Conservation (phyloP, 2,329 filamentous ascomycete genomes). For the Fusarium irregulare region DNA sequence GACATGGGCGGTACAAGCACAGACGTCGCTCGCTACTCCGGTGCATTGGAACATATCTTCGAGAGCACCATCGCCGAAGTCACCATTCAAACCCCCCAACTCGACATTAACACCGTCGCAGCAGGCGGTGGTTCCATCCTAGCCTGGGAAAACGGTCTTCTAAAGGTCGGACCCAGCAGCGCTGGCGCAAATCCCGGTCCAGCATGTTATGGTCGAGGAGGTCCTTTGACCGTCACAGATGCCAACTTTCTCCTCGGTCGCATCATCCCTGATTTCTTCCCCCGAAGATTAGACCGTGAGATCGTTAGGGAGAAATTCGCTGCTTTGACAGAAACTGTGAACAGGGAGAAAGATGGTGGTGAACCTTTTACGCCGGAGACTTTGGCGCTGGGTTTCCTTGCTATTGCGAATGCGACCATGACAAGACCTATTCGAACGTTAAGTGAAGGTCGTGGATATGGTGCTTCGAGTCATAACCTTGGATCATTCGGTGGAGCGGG, state of each 20-base stretch:
- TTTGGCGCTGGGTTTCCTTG: conserved; percentile 76
- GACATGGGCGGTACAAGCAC: conserved; percentile 72
- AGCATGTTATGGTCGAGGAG: conserved; percentile 76
- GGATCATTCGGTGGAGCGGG: conserved; percentile 52
- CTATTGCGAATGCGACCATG: conserved; percentile 81
- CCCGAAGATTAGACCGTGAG: conserved; percentile 57
- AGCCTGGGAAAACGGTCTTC: conserved; percentile 76
- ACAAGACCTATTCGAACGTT: conserved; percentile 70
- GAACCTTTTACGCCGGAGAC: conserved; percentile 39
- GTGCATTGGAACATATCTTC: conserved; percentile 77
- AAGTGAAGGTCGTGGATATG: conserved; percentile 47
- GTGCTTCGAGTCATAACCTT: conserved; percentile 42
- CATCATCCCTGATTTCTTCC: conserved; percentile 70
- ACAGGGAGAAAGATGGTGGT: conserved; percentile 37
- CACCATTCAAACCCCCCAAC: conserved; percentile 76
- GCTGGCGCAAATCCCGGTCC: conserved; percentile 79
- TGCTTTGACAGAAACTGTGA: conserved; percentile 51
- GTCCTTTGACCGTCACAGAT: conserved; percentile 78
- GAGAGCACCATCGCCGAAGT: conserved; percentile 77
- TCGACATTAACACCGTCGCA: conserved; percentile 79
- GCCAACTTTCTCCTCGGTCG: conserved; percentile 76
- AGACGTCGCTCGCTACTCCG: conserved; percentile 76
- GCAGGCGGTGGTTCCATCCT: conserved; percentile 64
- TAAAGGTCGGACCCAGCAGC: conserved; percentile 77
- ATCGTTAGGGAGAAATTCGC: conserved; percentile 55